phyloP scores from a whole-genome alignment of 495 filamentous ascomycete species.

The Trichocladium uniseriatum region DNA sequence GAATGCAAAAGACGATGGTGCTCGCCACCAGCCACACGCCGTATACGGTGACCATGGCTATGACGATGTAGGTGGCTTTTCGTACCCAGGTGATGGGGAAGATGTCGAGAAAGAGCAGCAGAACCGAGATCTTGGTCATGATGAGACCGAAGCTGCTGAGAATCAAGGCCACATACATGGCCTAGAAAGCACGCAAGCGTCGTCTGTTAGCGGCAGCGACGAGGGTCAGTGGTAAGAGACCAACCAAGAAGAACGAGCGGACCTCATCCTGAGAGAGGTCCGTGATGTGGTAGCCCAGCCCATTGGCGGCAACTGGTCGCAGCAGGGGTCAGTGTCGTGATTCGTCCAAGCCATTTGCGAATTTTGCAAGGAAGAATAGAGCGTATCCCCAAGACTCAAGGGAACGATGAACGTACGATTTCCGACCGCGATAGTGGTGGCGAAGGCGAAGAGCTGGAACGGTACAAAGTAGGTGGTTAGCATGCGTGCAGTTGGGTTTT shows the following conservation, averaged over 20 bases:
- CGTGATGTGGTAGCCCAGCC: not conserved
- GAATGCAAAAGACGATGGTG: slow-evolving; percentile 13
- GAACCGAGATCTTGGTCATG: slow-evolving; percentile 24
- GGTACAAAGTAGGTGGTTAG: too few species aligned
- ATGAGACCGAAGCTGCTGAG: slow-evolving; percentile 9
- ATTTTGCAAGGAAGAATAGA: too few species aligned
- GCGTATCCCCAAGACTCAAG: too few species aligned
- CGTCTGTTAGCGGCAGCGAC: too few species aligned
- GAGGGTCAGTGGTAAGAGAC: not conserved
- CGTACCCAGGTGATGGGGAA: slow-evolving; percentile 11
- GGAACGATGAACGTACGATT: too few species aligned
- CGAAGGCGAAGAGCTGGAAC: not conserved
- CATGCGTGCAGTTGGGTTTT: too few species aligned
- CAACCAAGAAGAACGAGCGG: too few species aligned
- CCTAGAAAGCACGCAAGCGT: too few species aligned
- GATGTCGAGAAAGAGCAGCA: slow-evolving; percentile 22
- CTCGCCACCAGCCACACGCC: slow-evolving; percentile 6
- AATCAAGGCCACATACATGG: not conserved
- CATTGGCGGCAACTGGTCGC: too few species aligned
- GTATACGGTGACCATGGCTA: slow-evolving; percentile 9
- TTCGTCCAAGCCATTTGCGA: too few species aligned
- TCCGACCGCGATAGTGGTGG: not conserved
- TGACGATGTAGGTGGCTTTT: slow-evolving; percentile 5
- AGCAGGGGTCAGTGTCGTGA: too few species aligned
- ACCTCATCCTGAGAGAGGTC: not conserved